Percentiles rank a stretch among this genome's conserved stretches.
These are phyloP conservation scores for Lasiodiplodia theobromae DNA, from an alignment of 2,329 filamentous ascomycete genomes.

Conservation along the genomic window DNA sequence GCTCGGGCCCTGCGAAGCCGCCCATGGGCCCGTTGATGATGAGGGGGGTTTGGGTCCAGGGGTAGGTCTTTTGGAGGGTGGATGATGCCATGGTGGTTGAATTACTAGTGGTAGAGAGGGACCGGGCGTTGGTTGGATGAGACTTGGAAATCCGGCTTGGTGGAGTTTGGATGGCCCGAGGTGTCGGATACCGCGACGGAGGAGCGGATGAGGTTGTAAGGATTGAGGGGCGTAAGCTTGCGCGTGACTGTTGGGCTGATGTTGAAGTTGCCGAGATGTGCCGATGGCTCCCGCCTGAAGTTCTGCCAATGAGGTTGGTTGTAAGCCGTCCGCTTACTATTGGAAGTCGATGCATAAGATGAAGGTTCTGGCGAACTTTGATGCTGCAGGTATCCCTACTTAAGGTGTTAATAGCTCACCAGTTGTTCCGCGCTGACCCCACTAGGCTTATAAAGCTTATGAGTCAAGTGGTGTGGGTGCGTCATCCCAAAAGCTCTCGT, in stretches of 20 bases:
- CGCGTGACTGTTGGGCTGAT: no score
- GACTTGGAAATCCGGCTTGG: no score
- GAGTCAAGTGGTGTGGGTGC: not conserved
- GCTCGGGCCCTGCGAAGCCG: conserved; percentile 8
- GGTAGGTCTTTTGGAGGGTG: conserved; percentile 7
- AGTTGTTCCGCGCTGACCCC: not conserved
- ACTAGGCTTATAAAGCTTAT: not conserved
- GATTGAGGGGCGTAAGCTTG: no score
- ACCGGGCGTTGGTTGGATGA: not conserved
- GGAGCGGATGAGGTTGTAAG: no score
- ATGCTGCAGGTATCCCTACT: not conserved
- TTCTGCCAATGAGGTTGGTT: no score
- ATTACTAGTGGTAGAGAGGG: not conserved
- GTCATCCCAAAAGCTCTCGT: not conserved
- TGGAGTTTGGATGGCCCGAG: no score
- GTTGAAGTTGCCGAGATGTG: no score
- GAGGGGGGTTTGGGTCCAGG: conserved; percentile 9
- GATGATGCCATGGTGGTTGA: not conserved
- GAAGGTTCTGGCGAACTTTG: no score
- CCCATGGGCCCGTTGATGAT: conserved; percentile 23
- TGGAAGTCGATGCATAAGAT: no score
- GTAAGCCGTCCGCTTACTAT: no score
- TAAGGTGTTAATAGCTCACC: not conserved
- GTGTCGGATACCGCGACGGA: no score
- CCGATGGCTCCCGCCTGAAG: no score